phyloP scores from a whole-genome alignment of 176 grass and related monocot genomes.

The Juncus effusus region DNA sequence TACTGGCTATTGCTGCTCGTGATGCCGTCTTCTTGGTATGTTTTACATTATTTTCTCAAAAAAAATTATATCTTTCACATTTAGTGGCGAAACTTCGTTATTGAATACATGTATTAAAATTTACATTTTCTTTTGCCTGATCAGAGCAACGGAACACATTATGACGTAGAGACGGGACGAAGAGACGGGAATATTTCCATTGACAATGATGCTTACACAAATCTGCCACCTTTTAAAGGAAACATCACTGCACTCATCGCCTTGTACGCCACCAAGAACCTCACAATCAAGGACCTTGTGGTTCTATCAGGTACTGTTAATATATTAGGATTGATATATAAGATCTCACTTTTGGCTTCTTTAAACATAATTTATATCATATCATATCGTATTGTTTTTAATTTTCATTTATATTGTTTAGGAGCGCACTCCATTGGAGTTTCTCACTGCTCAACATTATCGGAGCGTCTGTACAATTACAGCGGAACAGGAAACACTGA shows the following conservation, averaged over 20 bases:
- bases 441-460: conserved; percentile 53
- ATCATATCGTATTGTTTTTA: not conserved
- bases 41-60: not conserved
- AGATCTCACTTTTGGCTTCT: no score
- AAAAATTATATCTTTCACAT: not conserved
- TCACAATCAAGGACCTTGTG: conserved; percentile 57
- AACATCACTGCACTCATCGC: conserved; percentile 40
- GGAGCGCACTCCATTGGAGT: conserved; percentile 55
- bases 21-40: conserved; percentile 49
- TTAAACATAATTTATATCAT: no score
- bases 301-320: conserved; percentile 48
- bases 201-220: conserved; percentile 19
- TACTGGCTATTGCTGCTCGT: conserved; percentile 59
- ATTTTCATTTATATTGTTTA: conserved; percentile 11
- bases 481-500: conserved; percentile 39
- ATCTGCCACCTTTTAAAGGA: conserved; percentile 40
- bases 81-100: no score
- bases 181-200: conserved; percentile 51
- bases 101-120: no score
- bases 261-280: conserved; percentile 47
- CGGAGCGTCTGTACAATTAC: conserved; percentile 47
- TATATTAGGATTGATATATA: not conserved
- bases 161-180: conserved; percentile 43
- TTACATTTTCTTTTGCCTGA: not conserved
- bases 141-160: conserved; percentile 41